Percentiles rank a stretch among this genome's conserved stretches.
These are phyloP conservation scores for Orbilia brochopaga DNA, from an alignment of 2,329 filamentous ascomycete species.

Conservation along the genomic window DNA sequence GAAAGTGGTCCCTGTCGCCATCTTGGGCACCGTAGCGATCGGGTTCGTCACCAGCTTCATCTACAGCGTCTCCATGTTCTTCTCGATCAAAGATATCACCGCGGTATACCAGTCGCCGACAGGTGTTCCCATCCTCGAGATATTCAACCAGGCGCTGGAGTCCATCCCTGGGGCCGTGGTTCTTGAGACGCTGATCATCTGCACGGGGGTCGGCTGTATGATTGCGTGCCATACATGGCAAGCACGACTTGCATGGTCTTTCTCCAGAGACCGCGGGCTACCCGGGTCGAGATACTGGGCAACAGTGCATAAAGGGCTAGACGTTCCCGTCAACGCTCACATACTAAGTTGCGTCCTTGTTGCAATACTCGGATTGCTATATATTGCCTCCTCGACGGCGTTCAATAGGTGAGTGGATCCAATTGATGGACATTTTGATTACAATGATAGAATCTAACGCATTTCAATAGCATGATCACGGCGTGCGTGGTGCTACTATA, in stretches of 20 bases:
- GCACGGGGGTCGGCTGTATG: conserved; percentile 60
- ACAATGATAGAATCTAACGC: conserved; percentile 17
- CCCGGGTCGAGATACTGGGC: conserved; percentile 58
- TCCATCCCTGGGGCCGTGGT: conserved; percentile 60
- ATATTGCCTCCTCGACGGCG: conserved; percentile 60
- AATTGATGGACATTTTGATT: background rate
- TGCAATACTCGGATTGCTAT: conserved; percentile 59
- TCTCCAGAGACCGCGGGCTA: conserved; percentile 60
- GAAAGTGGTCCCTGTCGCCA: conserved; percentile 54
- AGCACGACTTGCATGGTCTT: conserved; percentile 59
- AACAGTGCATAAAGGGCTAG: conserved; percentile 57
- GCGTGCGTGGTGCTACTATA: conserved; percentile 55
- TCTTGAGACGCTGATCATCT: conserved; percentile 59
- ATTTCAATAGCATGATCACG: conserved; percentile 53
- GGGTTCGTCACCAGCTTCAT: conserved; percentile 62
- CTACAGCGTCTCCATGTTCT: conserved; percentile 64
- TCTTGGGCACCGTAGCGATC: conserved; percentile 61
- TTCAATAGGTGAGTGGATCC: conserved; percentile 57
- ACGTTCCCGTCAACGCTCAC: conserved; percentile 59
- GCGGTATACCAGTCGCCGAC: conserved; percentile 59
- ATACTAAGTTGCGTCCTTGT: conserved; percentile 57
- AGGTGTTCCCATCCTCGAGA: conserved; percentile 60
- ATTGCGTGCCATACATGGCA: conserved; percentile 56
- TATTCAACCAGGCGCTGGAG: conserved; percentile 61
- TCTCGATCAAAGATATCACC: conserved; percentile 62